Evolutionary conservation across 805 yeast genomes (phyloP).

Genomic region (Lipomyces spencermartinsiae): DNA sequence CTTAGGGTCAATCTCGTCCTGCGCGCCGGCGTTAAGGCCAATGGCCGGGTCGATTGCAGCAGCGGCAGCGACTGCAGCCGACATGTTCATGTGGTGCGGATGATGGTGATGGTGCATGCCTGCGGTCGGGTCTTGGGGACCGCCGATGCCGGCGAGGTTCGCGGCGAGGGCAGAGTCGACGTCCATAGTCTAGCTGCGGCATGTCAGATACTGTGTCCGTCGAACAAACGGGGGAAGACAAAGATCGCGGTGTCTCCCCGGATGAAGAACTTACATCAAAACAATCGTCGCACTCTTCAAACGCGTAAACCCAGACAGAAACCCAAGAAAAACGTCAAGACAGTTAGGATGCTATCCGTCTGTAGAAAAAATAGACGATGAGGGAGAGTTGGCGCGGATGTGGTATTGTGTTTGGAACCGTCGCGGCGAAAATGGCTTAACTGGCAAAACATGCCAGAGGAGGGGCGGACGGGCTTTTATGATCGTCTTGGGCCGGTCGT

Average conservation of each 20-base stretch:
- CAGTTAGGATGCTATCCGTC: background rate
- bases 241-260: background rate
- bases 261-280: background rate
- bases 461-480: constrained; percentile 1
- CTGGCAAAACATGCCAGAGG: background rate
- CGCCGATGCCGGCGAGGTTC: constrained; percentile 32
- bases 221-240: background rate
- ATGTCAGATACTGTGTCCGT: background rate
- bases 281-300: constrained; percentile 1
- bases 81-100: constrained; percentile 34
- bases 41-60: constrained; percentile 38
- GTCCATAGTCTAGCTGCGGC: constrained; percentile 19
- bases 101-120: constrained; percentile 32
- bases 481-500: background rate
- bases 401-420: constrained; percentile 6
- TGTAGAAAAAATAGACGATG: background rate
- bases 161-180: constrained; percentile 37
- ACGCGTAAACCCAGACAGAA: background rate
- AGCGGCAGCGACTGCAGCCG: constrained; percentile 33
- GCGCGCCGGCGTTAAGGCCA: constrained; percentile 14
- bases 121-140: constrained; percentile 26
- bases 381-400: background rate
- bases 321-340: background rate
- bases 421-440: constrained; percentile 8
- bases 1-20: constrained; percentile 41